Conservation (phyloP, 2,329 filamentous ascomycete species). For the Fusarium sulawesiense region DNA sequence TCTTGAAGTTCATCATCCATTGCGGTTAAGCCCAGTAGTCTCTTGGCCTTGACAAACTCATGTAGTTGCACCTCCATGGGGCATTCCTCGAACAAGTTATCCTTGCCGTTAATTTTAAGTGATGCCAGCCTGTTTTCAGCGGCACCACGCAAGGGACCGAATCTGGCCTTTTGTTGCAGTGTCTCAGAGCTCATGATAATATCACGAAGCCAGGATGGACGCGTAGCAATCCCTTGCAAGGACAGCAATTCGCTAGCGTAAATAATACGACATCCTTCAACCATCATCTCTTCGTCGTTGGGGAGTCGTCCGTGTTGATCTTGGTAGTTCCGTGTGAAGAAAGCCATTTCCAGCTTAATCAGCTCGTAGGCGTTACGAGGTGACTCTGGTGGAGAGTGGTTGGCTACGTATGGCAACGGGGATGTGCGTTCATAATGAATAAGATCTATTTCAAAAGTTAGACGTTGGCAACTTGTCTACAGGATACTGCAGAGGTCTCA, state of each 20-base stretch:
- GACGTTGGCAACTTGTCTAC: conserved; percentile 53
- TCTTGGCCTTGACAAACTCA: conserved; percentile 63
- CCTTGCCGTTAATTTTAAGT: conserved; percentile 68
- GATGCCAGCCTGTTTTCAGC: conserved; percentile 60
- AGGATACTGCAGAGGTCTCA: conserved; percentile 55
- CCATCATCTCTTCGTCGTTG: conserved; percentile 64
- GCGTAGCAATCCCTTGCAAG: conserved; percentile 52
- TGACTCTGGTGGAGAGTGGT: conserved; percentile 56
- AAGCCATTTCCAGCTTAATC: conserved; percentile 67
- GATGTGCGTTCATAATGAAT: conserved; percentile 72
- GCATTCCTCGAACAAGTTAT: conserved; percentile 67
- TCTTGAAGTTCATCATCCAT: conserved; percentile 70
- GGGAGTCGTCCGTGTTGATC: conserved; percentile 56
- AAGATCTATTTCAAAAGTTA: conserved; percentile 65
- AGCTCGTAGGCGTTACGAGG: conserved; percentile 71
- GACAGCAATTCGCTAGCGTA: conserved; percentile 64
- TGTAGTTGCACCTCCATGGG: conserved; percentile 66
- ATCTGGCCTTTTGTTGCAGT: conserved; percentile 57
- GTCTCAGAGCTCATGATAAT: conserved; percentile 63
- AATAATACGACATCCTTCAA: conserved; percentile 70
- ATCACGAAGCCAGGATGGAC: conserved; percentile 68
- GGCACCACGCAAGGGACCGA: conserved; percentile 60
- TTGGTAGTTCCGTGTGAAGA: conserved; percentile 60
- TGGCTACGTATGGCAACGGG: conserved; percentile 65
- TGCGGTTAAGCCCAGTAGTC: conserved; percentile 67